Evolutionary conservation across 495 filamentous ascomycete species (phyloP).

Genomic region (Platismatia glauca): DNA sequence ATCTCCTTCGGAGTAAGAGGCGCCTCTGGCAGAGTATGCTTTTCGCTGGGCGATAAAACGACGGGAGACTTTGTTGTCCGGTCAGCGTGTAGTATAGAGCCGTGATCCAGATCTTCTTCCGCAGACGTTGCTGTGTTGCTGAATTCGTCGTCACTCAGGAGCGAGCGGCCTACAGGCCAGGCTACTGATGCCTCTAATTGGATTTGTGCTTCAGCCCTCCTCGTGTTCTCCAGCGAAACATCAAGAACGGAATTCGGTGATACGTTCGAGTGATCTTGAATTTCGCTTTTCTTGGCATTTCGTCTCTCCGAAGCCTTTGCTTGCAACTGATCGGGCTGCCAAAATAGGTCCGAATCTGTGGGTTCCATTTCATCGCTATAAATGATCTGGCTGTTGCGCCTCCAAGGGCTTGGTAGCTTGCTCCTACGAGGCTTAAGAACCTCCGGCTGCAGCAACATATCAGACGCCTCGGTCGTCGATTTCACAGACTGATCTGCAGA

Average conservation of each 20-base stretch:
- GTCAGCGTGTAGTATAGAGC: background rate
- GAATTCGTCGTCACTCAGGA: background rate
- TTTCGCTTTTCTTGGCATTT: background rate
- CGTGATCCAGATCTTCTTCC: background rate
- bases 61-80: background rate
- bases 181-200: background rate
- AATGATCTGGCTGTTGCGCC: slow-evolving; percentile 28
- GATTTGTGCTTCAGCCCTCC: background rate
- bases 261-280: background rate
- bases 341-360: slow-evolving; percentile 20
- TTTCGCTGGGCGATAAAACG: background rate
- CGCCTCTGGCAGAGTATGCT: background rate
- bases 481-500: slow-evolving; percentile 23
- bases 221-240: background rate
- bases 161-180: background rate
- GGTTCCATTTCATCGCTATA: slow-evolving; percentile 27
- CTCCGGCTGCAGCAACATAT: slow-evolving; percentile 12
- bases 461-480: slow-evolving; percentile 11
- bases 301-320: slow-evolving; percentile 3
- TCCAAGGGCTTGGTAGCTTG: slow-evolving; percentile 39
- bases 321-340: slow-evolving; percentile 15
- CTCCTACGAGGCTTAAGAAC: slow-evolving; percentile 28
- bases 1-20: background rate
- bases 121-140: background rate
- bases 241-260: background rate